A percentile compares a stretch with the other conserved stretches of the same genome.
Evolutionary conservation across 768 basidiomycete genomes (phyloP).

Genomic region (Psilocybe cyanescens): DNA sequence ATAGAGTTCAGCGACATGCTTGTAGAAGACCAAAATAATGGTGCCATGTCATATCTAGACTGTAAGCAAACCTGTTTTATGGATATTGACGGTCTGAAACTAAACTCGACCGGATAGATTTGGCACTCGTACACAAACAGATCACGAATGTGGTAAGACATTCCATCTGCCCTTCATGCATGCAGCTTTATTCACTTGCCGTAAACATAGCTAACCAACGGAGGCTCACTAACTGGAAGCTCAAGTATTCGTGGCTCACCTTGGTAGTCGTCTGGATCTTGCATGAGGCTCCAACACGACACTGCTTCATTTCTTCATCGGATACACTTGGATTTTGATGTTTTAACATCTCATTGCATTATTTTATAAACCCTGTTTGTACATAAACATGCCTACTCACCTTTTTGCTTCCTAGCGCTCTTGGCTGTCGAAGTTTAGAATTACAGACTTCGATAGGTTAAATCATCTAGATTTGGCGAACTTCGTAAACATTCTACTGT

Average conservation of each 20-base stretch:
- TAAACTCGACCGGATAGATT: conserved; percentile 32
- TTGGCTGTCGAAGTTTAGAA: neutral
- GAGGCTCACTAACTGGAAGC: conserved; percentile 41
- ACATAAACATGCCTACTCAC: neutral
- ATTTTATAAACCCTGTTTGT: neutral
- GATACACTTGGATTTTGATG: neutral
- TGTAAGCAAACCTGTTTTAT: conserved; percentile 50
- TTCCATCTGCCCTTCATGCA: neutral
- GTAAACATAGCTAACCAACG: conserved; percentile 37
- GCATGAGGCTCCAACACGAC: neutral
- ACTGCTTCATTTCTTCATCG: neutral
- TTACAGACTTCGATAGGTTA: neutral
- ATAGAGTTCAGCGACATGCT: conserved; percentile 98
- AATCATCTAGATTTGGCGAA: neutral
- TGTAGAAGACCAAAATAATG: conserved; percentile 96
- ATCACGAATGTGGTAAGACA: conserved; percentile 47
- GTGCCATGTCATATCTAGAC: conserved; percentile 89
- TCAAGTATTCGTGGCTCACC: conserved; percentile 42
- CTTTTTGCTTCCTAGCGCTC: neutral
- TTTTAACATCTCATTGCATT: neutral
- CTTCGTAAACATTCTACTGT: neutral
- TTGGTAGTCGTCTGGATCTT: conserved; percentile 32
- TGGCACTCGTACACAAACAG: conserved; percentile 54
- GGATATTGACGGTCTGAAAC: neutral
- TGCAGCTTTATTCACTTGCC: conserved; percentile 1